A percentile compares a stretch with the other conserved stretches of the same genome.
Conservation (phyloP, 2,329 filamentous ascomycete species). For the Ophioceras dolichostomum region DNA sequence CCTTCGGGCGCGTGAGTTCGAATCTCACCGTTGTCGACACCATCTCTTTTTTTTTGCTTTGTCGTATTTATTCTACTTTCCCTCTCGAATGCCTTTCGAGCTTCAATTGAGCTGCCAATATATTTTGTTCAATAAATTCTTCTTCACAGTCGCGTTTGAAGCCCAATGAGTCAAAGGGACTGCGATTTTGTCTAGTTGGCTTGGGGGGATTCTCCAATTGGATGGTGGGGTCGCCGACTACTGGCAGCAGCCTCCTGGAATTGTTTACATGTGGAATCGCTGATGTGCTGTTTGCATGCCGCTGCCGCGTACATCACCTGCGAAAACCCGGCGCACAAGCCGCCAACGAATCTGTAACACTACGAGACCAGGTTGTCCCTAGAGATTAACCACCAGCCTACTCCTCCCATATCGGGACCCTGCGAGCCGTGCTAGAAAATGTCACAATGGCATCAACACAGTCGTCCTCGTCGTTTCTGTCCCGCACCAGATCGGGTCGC, state of each 20-base stretch:
- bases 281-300: not conserved
- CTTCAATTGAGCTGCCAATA: not conserved
- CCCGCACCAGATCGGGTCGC: constrained; percentile 13
- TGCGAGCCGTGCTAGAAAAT: no score
- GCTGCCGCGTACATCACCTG: no score
- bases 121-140: not conserved
- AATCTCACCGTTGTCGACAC: constrained; percentile 7
- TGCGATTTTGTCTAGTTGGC: not conserved
- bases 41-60: not conserved
- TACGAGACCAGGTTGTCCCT: no score
- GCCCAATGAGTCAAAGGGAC: no score
- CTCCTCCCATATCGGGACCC: no score
- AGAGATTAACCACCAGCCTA: no score
- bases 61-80: no score
- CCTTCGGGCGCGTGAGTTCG: constrained; percentile 9
- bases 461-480: constrained; percentile 9
- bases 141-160: not conserved
- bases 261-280: no score
- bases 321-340: no score
- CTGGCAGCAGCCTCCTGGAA: no score
- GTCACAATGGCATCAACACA: constrained; percentile 11
- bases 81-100: no score
- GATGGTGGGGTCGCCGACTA: not conserved
- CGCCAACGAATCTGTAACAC: no score
- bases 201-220: not conserved